phyloP scores from a whole-genome alignment of 2,329 filamentous ascomycete species.

The Penicillium hordei region DNA sequence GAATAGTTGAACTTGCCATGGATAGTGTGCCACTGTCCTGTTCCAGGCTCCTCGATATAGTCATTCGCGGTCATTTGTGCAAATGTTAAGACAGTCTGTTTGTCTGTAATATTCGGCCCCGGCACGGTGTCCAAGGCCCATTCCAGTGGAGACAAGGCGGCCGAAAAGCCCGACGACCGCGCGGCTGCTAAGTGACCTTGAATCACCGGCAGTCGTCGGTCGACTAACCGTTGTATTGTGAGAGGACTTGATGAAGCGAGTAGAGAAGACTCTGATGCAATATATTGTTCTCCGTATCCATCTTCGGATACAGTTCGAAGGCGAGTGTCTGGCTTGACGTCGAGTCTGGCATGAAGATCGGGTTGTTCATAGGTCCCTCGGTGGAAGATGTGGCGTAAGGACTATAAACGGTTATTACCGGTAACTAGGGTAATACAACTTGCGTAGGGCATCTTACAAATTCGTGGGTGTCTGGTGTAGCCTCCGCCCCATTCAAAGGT shows the following conservation, averaged over 20 bases:
- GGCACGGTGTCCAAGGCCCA: slow-evolving; percentile 80
- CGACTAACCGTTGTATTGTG: slow-evolving; percentile 76
- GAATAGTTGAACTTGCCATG: slow-evolving; percentile 79
- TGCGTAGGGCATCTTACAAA: slow-evolving; percentile 33
- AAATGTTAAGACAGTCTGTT: slow-evolving; percentile 76
- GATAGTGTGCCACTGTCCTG: slow-evolving; percentile 81
- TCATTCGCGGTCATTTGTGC: slow-evolving; percentile 88
- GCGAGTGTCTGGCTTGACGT: slow-evolving; percentile 63
- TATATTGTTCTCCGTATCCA: slow-evolving; percentile 40
- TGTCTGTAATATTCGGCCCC: slow-evolving; percentile 81
- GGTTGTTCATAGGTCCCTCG: slow-evolving; percentile 82
- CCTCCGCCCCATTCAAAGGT: slow-evolving; percentile 25
- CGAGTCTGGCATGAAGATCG: slow-evolving; percentile 70
- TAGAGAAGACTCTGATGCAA: slow-evolving; percentile 54
- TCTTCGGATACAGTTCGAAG: slow-evolving; percentile 49
- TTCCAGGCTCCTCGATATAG: slow-evolving; percentile 71
- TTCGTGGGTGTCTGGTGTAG: slow-evolving; percentile 31
- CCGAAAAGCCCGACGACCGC: slow-evolving; percentile 65
- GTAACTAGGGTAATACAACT: background rate
- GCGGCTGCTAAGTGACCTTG: slow-evolving; percentile 75
- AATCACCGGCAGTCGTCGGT: slow-evolving; percentile 73
- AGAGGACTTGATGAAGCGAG: slow-evolving; percentile 63
- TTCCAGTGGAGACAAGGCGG: slow-evolving; percentile 67
- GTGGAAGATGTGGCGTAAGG: slow-evolving; percentile 84
- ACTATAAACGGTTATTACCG: slow-evolving; percentile 25